Percentiles rank a stretch among this genome's conserved stretches.
These are phyloP conservation scores for Alnus glutinosa DNA, from an alignment of 306 rosid genomes.

Conservation along the genomic window DNA sequence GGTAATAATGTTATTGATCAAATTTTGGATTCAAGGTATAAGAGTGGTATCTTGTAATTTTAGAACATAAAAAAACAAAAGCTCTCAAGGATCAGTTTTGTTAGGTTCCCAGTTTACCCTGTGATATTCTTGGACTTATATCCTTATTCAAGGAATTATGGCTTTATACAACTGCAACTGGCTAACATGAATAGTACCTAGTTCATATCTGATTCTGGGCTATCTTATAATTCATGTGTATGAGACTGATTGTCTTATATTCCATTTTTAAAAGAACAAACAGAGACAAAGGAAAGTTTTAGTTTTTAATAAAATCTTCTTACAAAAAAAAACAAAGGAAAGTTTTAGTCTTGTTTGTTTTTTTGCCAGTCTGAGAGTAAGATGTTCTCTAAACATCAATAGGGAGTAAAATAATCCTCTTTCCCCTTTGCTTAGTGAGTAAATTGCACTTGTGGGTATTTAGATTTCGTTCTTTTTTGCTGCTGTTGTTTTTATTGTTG, in stretches of 20 bases:
- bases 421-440: neutral
- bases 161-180: neutral
- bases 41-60: neutral
- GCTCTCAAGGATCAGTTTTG: neutral
- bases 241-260: neutral
- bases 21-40: neutral
- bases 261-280: neutral
- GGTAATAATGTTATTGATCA: constrained; percentile 42
- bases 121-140: neutral
- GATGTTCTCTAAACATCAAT: neutral
- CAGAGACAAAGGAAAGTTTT: neutral
- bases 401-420: neutral
- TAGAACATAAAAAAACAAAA: neutral
- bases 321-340: neutral
- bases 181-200: neutral
- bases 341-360: neutral
- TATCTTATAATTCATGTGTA: neutral
- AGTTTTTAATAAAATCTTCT: neutral
- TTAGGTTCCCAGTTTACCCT: neutral
- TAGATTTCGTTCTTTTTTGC: neutral
- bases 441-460: neutral
- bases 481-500: constrained; percentile 2
- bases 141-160: neutral
- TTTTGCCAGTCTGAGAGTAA: neutral
- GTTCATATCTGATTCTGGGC: neutral